Base-by-base conservation (phyloP, 768 basidiomycete genomes). In the Auriscalpium vulgare region DNA sequence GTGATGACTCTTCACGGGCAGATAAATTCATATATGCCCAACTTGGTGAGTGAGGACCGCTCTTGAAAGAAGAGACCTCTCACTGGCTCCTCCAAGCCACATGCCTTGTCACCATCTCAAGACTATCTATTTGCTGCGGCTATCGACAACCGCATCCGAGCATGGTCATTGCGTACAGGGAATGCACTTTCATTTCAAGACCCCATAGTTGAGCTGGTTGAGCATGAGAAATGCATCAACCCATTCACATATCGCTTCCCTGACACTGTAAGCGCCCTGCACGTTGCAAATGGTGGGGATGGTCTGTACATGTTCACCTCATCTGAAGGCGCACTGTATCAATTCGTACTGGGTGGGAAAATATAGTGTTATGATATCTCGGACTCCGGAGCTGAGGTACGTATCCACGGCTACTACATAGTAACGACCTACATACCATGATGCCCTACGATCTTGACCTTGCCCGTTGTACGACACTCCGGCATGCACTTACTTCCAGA, bases 91-190 rank as follows among this genome's bases (percentile, higher is more conserved):
- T 54, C 17, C 3, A 10, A 90, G 88, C 87, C 87, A 6, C 72
- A 88, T 7, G 71, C 78, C 1, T 63, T 81, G 16, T 86, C 88
- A 59, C 78, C 81, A 0, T 58, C 67, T 8, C 74, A 84, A 49
- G 72, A 79, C 34, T 78, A 84, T 50, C 63, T 91, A 16, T 87
- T 87, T 56, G 83, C 84, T 9, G 84, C 84, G 0, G 87, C 87
- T 10, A 77, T 82, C 58, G 88, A 91, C 67, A 59, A 69, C 45
- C 75, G 74, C 36, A 76, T 90, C 56, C 80, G 85, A 21, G 78
- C 77, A 3, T 91, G 88, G 88, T 86, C 85, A 10, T 66, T 90
- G 9, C 74, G 68, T 14, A 78, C 76, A 8, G 87, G 86, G 5
- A 69, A 68, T 14, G 70, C 70, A 5, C 57, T 84, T 17, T 21